Conservation (phyloP, 2,329 filamentous ascomycete genomes). For the Ceratocystis variospora region DNA sequence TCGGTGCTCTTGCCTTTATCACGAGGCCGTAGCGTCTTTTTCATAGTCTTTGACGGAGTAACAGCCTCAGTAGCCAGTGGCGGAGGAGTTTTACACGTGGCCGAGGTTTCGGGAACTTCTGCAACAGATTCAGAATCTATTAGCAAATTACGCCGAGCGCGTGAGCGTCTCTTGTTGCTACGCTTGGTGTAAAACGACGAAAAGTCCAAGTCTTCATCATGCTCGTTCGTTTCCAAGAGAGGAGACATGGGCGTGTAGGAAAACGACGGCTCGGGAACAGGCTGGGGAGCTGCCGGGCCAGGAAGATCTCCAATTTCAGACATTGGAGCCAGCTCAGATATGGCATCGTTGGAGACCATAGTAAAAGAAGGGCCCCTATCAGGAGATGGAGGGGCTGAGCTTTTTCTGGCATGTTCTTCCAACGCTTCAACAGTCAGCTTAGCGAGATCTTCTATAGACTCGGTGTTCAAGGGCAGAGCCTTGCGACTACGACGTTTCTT, state of each 20-base stretch:
- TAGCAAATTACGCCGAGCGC: slow-evolving; percentile 3
- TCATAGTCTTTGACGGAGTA: background rate
- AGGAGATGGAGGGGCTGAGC: slow-evolving; percentile 7
- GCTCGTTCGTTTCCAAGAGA: slow-evolving; percentile 7
- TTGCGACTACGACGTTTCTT: slow-evolving; percentile 12
- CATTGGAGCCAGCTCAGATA: slow-evolving; percentile 14
- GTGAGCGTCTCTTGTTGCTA: slow-evolving; percentile 11
- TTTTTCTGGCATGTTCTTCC: slow-evolving; percentile 8
- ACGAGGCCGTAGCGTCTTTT: slow-evolving; percentile 13
- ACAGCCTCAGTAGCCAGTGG: background rate
- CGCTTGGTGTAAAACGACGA: slow-evolving; percentile 10
- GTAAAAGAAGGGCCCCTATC: slow-evolving; percentile 1
- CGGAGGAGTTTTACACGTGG: background rate
- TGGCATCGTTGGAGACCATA: slow-evolving; percentile 9
- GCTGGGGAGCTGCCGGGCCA: background rate
- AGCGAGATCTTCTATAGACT: slow-evolving; percentile 3
- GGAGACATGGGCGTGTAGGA: background rate
- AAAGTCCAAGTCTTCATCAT: slow-evolving; percentile 17
- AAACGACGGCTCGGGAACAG: background rate
- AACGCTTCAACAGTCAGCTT: slow-evolving; percentile 16
- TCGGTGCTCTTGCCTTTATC: slow-evolving; percentile 14
- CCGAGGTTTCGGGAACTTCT: slow-evolving; percentile 8
- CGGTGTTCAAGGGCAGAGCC: background rate
- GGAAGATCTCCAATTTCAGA: slow-evolving; percentile 13
- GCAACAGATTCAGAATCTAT: slow-evolving; percentile 10